A percentile compares a stretch with the other conserved stretches of the same genome.
Evolutionary conservation across 768 basidiomycete species (phyloP).

Genomic region (Dentipellis sp.): DNA sequence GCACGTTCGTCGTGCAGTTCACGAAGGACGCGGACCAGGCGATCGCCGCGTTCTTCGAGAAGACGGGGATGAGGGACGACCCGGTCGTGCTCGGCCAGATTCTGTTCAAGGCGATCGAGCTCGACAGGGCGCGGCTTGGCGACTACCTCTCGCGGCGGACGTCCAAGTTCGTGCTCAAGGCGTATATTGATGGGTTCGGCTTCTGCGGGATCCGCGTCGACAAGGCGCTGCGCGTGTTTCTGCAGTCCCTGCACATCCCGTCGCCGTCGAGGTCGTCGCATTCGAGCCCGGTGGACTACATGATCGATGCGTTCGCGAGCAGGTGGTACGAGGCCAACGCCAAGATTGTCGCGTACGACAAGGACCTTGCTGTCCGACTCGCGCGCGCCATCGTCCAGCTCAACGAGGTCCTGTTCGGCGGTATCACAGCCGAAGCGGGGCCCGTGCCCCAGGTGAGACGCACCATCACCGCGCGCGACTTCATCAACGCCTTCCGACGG

Average conservation of each 20-base stretch:
- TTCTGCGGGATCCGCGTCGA: conserved; percentile 80
- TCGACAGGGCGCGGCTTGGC: conserved; percentile 78
- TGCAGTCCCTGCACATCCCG: conserved; percentile 72
- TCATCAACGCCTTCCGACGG: conserved; percentile 73
- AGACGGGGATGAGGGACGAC: conserved; percentile 53
- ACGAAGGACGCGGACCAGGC: conserved; percentile 73
- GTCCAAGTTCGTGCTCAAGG: conserved; percentile 67
- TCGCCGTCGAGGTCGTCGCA: conserved; percentile 29
- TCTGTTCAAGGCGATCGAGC: conserved; percentile 73
- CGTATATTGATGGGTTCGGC: conserved; percentile 83
- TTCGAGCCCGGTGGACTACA: conserved; percentile 46
- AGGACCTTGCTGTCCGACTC: conserved; percentile 67
- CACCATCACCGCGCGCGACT: conserved; percentile 65
- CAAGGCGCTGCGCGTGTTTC: conserved; percentile 81
- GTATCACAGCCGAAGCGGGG: conserved; percentile 54
- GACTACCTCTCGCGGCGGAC: conserved; percentile 71
- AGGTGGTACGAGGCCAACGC: conserved; percentile 91
- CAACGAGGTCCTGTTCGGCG: conserved; percentile 79
- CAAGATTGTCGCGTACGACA: conserved; percentile 68
- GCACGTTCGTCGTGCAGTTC: conserved; percentile 73
- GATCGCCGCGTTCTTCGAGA: conserved; percentile 58
- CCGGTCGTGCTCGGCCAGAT: conserved; percentile 66
- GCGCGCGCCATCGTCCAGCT: conserved; percentile 79
- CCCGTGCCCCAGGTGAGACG: conserved; percentile 43
- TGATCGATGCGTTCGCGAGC: conserved; percentile 77